Evolutionary conservation across 192 early-diverging fungal species (phyloP).

Genomic region (Linderina pennispora): DNA sequence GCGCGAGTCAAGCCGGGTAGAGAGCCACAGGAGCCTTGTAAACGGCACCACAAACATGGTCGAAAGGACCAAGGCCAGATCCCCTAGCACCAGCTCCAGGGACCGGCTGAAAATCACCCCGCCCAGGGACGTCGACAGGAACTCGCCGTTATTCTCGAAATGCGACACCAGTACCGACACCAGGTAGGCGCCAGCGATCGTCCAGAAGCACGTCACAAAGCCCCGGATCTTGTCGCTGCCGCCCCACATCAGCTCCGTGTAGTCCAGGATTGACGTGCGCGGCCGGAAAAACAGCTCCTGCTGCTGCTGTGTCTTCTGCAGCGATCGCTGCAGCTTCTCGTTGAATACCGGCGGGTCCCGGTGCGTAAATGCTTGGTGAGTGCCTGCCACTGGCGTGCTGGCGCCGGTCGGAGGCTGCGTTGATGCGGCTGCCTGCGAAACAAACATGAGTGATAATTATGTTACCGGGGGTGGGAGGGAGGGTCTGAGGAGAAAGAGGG

Average conservation of each 20-base stretch:
- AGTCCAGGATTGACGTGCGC: conserved; percentile 44
- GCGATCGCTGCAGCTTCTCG: conserved; percentile 20
- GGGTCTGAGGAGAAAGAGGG: conserved; percentile 1
- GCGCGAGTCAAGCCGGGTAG: conserved; percentile 16
- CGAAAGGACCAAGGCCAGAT: conserved; percentile 60
- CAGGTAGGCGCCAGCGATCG: conserved; percentile 36
- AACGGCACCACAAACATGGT: conserved; percentile 58
- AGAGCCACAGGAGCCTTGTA: conserved; percentile 26
- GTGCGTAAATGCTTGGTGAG: too few species aligned
- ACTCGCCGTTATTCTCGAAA: conserved; percentile 32
- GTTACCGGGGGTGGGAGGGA: too few species aligned
- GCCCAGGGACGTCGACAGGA: conserved; percentile 24
- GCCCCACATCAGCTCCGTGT: conserved; percentile 46
- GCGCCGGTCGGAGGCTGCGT: conserved; percentile 20
- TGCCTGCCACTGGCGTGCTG: too few species aligned
- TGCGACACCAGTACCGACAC: conserved; percentile 33
- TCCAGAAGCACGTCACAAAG: conserved; percentile 47
- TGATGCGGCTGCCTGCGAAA: conserved; percentile 22
- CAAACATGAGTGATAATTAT: too few species aligned
- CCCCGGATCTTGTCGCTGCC: conserved; percentile 40
- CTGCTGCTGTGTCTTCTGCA: conserved; percentile 9
- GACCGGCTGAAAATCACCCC: conserved; percentile 45
- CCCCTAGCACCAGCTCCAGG: conserved; percentile 61
- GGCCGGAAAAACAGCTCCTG: conserved; percentile 20
- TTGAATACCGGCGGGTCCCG: conserved; percentile 30